Evolutionary conservation across 306 rosid genomes (phyloP).

Genomic region (Ochetophila trinervis): DNA sequence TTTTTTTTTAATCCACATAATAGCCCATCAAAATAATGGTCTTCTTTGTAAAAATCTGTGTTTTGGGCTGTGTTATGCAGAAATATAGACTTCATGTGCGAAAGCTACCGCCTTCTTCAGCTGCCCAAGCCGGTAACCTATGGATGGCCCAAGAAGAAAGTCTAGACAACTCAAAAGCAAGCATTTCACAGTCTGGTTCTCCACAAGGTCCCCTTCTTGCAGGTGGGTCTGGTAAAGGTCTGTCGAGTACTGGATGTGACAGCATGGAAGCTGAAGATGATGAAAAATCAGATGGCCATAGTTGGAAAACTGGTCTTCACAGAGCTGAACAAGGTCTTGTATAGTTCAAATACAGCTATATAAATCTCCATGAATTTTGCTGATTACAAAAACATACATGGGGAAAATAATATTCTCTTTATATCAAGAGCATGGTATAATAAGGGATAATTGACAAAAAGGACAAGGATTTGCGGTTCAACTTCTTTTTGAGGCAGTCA

Average conservation of each 20-base stretch:
- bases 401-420: conserved; percentile 21
- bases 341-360: conserved; percentile 18
- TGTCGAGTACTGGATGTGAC: conserved; percentile 48
- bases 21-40: background rate
- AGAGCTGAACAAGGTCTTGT: conserved; percentile 34
- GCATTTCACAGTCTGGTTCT: conserved; percentile 47
- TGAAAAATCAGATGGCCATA: conserved; percentile 73
- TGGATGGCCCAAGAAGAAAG: conserved; percentile 44
- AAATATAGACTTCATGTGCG: conserved; percentile 85
- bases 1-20: background rate
- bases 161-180: conserved; percentile 50
- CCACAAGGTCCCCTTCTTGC: conserved; percentile 67
- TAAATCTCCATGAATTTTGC: conserved; percentile 39
- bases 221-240: conserved; percentile 48
- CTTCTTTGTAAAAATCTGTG: background rate
- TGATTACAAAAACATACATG: conserved; percentile 30
- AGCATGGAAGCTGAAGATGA: conserved; percentile 67
- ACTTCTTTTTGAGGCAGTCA: conserved; percentile 22
- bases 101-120: conserved; percentile 47
- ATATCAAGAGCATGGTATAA: conserved; percentile 27
- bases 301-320: conserved; percentile 53
- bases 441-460: conserved; percentile 28
- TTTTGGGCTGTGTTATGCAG: conserved; percentile 33
- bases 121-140: conserved; percentile 26
- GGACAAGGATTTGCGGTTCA: conserved; percentile 21